Conservation (phyloP, 2,329 filamentous ascomycete genomes). For the Cytospora schulzeri region DNA sequence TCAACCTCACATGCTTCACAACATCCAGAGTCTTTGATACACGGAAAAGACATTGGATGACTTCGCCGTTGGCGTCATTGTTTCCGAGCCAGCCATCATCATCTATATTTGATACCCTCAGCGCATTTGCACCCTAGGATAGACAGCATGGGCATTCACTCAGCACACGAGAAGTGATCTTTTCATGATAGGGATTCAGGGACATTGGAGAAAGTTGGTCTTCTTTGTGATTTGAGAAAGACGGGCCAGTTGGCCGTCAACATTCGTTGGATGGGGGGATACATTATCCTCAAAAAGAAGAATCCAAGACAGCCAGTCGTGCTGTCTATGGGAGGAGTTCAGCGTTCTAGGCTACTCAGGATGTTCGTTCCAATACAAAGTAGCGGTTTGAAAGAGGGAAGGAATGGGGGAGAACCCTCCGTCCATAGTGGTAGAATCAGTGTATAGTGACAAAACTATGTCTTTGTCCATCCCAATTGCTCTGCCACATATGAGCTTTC, state of each 20-base stretch:
- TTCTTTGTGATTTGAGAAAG: neutral
- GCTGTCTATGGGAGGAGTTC: neutral
- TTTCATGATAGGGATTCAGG: neutral
- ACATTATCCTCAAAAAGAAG: neutral
- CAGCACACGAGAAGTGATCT: neutral
- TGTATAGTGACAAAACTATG: neutral
- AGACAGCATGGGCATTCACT: neutral
- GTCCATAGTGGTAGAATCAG: neutral
- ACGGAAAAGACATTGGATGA: neutral
- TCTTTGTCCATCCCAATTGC: neutral
- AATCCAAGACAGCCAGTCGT: neutral
- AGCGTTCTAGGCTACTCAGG: neutral
- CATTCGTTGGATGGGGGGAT: neutral
- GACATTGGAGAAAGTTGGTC: neutral
- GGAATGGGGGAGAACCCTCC: neutral
- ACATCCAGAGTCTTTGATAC: neutral
- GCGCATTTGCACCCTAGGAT: neutral
- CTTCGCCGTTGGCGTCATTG: neutral
- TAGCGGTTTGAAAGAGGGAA: neutral
- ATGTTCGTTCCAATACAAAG: neutral
- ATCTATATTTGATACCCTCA: neutral
- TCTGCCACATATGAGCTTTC: neutral
- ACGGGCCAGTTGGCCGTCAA: neutral
- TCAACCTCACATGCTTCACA: neutral
- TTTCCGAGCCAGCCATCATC: neutral